Percentiles rank a stretch among this genome's conserved stretches.
These are phyloP conservation scores for Pelargonium citronellum DNA, from an alignment of 441 rosid genomes.

Conservation along the genomic window DNA sequence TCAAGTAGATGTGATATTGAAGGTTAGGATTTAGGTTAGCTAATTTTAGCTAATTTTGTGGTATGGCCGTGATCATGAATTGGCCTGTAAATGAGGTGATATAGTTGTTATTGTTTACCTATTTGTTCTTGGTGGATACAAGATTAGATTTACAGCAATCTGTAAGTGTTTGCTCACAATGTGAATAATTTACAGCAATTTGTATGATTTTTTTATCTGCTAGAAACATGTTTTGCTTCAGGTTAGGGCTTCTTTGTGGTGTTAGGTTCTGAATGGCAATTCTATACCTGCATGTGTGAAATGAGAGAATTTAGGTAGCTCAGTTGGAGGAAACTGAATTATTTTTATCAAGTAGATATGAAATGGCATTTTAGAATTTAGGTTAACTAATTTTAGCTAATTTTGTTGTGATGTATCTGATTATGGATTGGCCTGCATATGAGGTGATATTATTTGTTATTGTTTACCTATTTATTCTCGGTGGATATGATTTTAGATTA, in stretches of 20 bases:
- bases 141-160: not conserved
- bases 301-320: not conserved
- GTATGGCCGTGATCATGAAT: not conserved
- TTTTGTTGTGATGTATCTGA: not conserved
- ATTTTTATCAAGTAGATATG: not conserved
- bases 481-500: not conserved
- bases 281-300: not conserved
- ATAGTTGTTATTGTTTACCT: not conserved
- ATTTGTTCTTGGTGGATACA: not conserved
- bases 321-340: not conserved
- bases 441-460: not conserved
- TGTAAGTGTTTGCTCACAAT: not conserved
- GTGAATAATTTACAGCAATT: not conserved
- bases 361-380: not conserved
- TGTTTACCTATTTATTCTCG: not conserved
- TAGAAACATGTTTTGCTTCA: not conserved
- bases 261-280: not conserved
- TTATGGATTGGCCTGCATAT: not conserved
- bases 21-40: not conserved
- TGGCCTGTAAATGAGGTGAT: not conserved
- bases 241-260: not conserved
- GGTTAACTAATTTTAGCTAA: not conserved
- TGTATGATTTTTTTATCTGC: not conserved
- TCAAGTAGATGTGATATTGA: not conserved
- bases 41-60: conserved; percentile 3